Evolutionary conservation across 2,329 filamentous ascomycete genomes (phyloP), one percentile per base, ranked within the genome.

Genomic region (Cercospora sp.): DNA sequence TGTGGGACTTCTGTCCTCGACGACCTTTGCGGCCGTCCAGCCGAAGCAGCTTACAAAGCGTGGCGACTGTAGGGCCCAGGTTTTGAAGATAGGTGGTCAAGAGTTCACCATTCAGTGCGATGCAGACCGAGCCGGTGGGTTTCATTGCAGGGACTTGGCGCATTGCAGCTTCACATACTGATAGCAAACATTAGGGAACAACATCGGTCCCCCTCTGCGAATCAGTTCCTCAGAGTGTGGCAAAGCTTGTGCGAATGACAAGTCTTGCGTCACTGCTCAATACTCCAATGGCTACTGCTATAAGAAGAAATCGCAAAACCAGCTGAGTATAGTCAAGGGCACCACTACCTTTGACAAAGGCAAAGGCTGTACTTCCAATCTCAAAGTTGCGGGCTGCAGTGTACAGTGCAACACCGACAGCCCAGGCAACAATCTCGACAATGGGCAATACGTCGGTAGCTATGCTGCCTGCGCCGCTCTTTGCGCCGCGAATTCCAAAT

Each of bases 391-490:
- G 10, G 53, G 26, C 53, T 57, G 53, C 28, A 57, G 16, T 16
- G 53, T 30, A n/a, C 5, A 57, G 13, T 57, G 53, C 28, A 31
- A 31, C 53, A 57, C n/a, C 53, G 53, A 57, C 13, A 57, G 53
- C 53, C 53, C 53, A 7, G 53, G 53, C 53, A 57, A 57, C 53
- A 57, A 57, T 31, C 53, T 57, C 53, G 53, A 57, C 28, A 31
- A 26, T 57, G 53, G 53, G 30, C 53, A 57, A 18, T 57, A 57
- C 6, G 28, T 31, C 13, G 53, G 53, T 26, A 57, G n/a, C 28
- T 31, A 57, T 18, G 53, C 53, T 16, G 53, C 53, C 23, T 57
- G 28, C 28, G 53, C 53, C 9, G 53, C 53, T n/a, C 53, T 57
- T 16, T 57, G 53, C n/a, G 23, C 53, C n/a, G 23, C 28, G 23